phyloP scores from a whole-genome alignment of 805 yeast genomes.

The Candida golubevii region DNA sequence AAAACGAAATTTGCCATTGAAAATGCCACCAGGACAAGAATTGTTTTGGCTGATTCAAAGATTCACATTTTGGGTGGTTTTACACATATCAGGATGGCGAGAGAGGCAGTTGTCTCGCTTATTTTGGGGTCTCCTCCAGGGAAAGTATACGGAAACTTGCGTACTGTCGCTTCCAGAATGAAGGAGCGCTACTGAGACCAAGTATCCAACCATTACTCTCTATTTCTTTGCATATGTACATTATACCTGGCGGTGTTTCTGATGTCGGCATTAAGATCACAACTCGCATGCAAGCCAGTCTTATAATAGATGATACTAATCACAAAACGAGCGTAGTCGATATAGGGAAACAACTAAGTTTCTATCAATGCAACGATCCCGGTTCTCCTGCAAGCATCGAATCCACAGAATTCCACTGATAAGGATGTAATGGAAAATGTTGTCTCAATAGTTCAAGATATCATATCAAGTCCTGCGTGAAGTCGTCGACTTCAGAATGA shows the following conservation, averaged over 20 bases:
- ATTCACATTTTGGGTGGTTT: slow-evolving; percentile 97
- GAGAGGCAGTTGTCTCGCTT: slow-evolving; percentile 91
- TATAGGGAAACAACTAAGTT: too few species aligned
- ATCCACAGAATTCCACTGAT: not conserved
- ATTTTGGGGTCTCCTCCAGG: slow-evolving; percentile 99
- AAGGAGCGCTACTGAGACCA: slow-evolving; percentile 77
- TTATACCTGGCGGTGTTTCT: slow-evolving; percentile 1
- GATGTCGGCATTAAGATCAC: too few species aligned
- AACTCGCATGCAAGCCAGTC: too few species aligned
- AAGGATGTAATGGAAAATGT: too few species aligned
- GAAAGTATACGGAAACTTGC: slow-evolving; percentile 93
- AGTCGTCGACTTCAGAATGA: slow-evolving; percentile 46
- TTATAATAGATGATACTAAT: too few species aligned
- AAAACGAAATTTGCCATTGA: slow-evolving; percentile 98
- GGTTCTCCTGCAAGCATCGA: too few species aligned
- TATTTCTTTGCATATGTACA: slow-evolving; percentile 10
- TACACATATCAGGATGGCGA: slow-evolving; percentile 96
- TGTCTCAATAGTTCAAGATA: not conserved
- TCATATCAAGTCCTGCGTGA: slow-evolving; percentile 30
- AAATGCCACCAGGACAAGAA: slow-evolving; percentile 96
- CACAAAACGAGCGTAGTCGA: too few species aligned
- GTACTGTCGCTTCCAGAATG: slow-evolving; percentile 95
- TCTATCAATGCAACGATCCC: too few species aligned
- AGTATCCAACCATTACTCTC: not conserved
- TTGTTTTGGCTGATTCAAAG: slow-evolving; percentile 93